Conservation (phyloP, 176 grass and related monocot genomes). For the Avena insularis region DNA sequence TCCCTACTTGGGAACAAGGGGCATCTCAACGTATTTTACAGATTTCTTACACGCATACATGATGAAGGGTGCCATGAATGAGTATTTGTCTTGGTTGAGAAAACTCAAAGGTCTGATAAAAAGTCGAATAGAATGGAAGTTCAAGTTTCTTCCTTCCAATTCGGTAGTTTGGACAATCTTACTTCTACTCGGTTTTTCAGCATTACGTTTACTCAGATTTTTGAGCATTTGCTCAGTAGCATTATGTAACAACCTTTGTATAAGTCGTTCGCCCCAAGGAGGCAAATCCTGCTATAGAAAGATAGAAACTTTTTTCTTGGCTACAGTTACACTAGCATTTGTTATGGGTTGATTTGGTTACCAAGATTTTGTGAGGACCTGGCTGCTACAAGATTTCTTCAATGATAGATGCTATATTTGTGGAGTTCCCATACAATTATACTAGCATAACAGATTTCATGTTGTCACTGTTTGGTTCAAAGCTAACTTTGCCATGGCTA, state of each 20-base stretch:
- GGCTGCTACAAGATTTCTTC: not conserved
- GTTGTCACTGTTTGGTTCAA: not conserved
- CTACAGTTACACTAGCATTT: not conserved
- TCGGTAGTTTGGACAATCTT: not conserved
- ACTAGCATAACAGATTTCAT: no score
- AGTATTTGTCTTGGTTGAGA: constrained; percentile 54
- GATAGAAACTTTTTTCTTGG: no score
- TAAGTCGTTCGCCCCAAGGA: not conserved
- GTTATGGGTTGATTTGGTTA: not conserved
- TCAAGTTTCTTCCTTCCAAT: not conserved
- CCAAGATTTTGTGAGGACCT: not conserved
- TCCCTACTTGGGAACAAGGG: constrained; percentile 45
- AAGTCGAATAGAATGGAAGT: constrained; percentile 13
- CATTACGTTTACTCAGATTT: not conserved
- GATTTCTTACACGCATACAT: constrained; percentile 51
- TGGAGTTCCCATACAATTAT: not conserved
- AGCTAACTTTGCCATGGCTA: not conserved
- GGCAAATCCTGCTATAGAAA: not conserved
- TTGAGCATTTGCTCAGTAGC: not conserved
- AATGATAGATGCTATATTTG: not conserved
- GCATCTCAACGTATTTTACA: constrained; percentile 36
- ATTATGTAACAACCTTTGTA: not conserved
- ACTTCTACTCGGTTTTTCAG: not conserved
- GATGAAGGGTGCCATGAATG: constrained; percentile 57
- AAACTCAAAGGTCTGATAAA: constrained; percentile 49